These are phyloP conservation scores for Phaeosphaeria sp. DNA, from an alignment of 2,329 filamentous ascomycete genomes.

Conservation along the genomic window DNA sequence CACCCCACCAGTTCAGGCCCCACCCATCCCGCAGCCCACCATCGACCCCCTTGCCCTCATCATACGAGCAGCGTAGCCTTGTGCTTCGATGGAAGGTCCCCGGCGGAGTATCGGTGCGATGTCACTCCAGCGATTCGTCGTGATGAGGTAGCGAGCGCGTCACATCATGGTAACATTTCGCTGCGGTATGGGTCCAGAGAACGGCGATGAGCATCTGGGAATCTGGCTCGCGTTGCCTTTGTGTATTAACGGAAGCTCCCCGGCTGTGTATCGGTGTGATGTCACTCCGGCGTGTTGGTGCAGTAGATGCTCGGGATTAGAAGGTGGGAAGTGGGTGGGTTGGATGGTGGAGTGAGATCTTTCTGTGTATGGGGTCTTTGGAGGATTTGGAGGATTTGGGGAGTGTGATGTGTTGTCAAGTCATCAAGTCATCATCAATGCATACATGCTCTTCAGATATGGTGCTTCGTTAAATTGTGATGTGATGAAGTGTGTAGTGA, in stretches of 20 bases:
- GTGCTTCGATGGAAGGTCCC: slow-evolving; percentile 18
- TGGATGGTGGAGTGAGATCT: not conserved
- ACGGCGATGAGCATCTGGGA: slow-evolving; percentile 16
- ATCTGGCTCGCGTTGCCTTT: slow-evolving; percentile 17
- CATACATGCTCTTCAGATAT: too few species aligned
- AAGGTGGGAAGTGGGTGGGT: not conserved
- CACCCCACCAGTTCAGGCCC: slow-evolving; percentile 12
- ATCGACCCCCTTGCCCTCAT: slow-evolving; percentile 8
- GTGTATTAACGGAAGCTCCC: slow-evolving; percentile 17
- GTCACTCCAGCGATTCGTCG: slow-evolving; percentile 16
- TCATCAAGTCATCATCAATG: too few species aligned
- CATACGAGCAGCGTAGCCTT: slow-evolving; percentile 14
- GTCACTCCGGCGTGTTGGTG: slow-evolving; percentile 19
- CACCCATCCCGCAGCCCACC: too few species aligned
- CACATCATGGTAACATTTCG: too few species aligned
- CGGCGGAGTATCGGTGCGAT: slow-evolving; percentile 9
- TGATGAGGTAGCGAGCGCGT: too few species aligned
- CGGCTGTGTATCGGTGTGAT: slow-evolving; percentile 11
- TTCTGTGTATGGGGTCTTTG: too few species aligned
- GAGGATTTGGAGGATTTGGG: too few species aligned
- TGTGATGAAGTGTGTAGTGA: too few species aligned
- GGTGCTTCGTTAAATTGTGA: too few species aligned
- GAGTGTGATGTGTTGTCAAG: too few species aligned
- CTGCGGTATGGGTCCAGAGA: slow-evolving; percentile 17
- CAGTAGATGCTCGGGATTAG: slow-evolving; percentile 19